These are phyloP conservation scores for Globisporangium spiculum DNA, from an alignment of 352 stramenopile genomes.

Conservation along the genomic window DNA sequence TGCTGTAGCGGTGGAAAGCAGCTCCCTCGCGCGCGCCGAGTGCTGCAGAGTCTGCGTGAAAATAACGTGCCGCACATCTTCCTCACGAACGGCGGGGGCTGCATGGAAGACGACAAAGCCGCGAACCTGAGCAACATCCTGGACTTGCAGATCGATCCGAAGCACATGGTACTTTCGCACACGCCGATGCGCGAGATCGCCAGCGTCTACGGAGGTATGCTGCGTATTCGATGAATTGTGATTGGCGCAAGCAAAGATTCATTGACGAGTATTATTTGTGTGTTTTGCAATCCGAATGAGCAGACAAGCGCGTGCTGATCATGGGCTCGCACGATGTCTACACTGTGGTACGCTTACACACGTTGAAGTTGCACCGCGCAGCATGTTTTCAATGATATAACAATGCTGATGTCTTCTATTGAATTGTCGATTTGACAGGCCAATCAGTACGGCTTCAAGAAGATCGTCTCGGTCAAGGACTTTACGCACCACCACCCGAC, in stretches of 20 bases:
- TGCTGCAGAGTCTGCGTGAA: slow-evolving; percentile 59
- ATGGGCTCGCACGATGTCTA: slow-evolving; percentile 84
- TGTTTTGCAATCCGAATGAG: too few species aligned
- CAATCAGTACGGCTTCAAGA: slow-evolving; percentile 78
- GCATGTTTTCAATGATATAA: not conserved
- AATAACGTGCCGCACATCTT: slow-evolving; percentile 86
- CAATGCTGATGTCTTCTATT: not conserved
- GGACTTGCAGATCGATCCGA: slow-evolving; percentile 54
- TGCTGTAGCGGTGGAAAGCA: slow-evolving; percentile 52
- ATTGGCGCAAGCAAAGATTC: not conserved
- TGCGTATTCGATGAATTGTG: not conserved
- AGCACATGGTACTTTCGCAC: slow-evolving; percentile 86
- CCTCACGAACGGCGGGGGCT: slow-evolving; percentile 88
- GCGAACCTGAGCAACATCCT: slow-evolving; percentile 61
- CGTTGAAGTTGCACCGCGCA: not conserved
- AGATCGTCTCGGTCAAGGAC: slow-evolving; percentile 73
- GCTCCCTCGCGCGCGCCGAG: slow-evolving; percentile 61
- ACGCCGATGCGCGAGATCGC: slow-evolving; percentile 86
- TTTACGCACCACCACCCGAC: slow-evolving; percentile 65
- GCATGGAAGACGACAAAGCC: slow-evolving; percentile 86
- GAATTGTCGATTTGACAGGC: slow-evolving; percentile 22
- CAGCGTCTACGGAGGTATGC: slow-evolving; percentile 50
- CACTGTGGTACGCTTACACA: slow-evolving; percentile 46
- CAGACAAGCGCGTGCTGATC: slow-evolving; percentile 83
- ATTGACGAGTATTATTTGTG: not conserved